These are phyloP conservation scores for Umbelopsis sp. DNA, from an alignment of 192 early-diverging fungal genomes.

Conservation along the genomic window DNA sequence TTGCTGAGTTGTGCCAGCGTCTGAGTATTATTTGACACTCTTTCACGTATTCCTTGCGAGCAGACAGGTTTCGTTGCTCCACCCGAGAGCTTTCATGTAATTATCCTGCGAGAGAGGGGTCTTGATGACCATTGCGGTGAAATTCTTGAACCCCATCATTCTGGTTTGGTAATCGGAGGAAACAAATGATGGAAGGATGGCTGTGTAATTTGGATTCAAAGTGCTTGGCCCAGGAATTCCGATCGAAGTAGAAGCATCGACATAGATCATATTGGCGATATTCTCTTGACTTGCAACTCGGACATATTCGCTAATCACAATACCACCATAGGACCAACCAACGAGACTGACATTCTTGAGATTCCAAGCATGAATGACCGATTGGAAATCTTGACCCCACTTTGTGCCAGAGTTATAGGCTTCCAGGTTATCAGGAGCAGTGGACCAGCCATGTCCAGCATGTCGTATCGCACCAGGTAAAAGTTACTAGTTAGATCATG, in stretches of 20 bases:
- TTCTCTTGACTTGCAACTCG: neutral
- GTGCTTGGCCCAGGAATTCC: neutral
- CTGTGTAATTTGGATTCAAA: neutral
- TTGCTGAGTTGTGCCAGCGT: neutral
- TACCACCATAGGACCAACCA: slow-evolving; percentile 5
- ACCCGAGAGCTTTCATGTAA: slow-evolving; percentile 1
- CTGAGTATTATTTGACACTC: neutral
- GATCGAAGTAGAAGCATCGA: neutral
- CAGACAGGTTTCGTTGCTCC: slow-evolving; percentile 8
- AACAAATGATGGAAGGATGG: neutral
- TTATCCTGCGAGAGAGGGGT: neutral
- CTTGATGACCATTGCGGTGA: neutral
- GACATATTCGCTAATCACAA: slow-evolving; percentile 13
- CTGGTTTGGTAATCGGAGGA: neutral
- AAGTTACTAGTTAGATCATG: neutral
- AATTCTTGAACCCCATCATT: slow-evolving; percentile 1
- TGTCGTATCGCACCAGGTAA: neutral
- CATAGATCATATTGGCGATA: neutral
- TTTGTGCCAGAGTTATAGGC: slow-evolving; percentile 1
- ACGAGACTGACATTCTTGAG: neutral
- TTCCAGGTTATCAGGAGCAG: neutral
- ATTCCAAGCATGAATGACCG: neutral
- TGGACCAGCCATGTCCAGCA: slow-evolving; percentile 6
- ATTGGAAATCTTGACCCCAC: neutral
- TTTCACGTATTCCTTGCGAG: neutral